Evolutionary conservation across 2,329 filamentous ascomycete genomes (phyloP).

Genomic region (Neofusicoccum ribis): DNA sequence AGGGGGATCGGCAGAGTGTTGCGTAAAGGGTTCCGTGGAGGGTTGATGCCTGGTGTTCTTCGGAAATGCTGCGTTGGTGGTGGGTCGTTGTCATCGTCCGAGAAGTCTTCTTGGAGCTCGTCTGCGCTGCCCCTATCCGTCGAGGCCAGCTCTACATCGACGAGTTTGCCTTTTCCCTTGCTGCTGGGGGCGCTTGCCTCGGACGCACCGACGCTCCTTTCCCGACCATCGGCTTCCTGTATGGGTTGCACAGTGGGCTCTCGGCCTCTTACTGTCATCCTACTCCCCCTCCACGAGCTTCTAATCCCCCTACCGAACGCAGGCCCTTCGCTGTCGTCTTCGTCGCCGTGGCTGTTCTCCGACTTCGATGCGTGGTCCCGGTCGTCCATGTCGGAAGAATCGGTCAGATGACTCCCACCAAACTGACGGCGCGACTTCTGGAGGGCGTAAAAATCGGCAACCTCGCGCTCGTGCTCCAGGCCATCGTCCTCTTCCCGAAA

Average conservation of each 20-base stretch:
- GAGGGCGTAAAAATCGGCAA: constrained; percentile 90
- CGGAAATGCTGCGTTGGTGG: constrained; percentile 60
- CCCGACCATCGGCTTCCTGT: constrained; percentile 39
- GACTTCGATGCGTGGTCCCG: constrained; percentile 52
- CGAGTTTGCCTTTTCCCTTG: constrained; percentile 68
- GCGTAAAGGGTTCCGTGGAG: constrained; percentile 43
- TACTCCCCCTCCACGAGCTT: constrained; percentile 58
- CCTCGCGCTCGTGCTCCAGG: constrained; percentile 83
- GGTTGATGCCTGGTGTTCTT: constrained; percentile 43
- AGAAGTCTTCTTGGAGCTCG: constrained; percentile 45
- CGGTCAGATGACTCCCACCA: constrained; percentile 76
- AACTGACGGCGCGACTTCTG: constrained; percentile 88
- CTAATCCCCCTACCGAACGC: constrained; percentile 52
- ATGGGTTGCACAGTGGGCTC: constrained; percentile 36
- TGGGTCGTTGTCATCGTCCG: constrained; percentile 43
- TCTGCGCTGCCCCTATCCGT: constrained; percentile 48
- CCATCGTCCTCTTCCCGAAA: constrained; percentile 93
- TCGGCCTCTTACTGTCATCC: constrained; percentile 39
- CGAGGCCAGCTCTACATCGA: constrained; percentile 81
- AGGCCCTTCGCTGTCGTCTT: constrained; percentile 34
- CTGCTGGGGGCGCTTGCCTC: constrained; percentile 46
- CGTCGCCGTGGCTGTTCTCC: constrained; percentile 49
- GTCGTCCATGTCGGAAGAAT: constrained; percentile 81
- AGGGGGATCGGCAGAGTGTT: constrained; percentile 44
- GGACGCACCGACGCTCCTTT: constrained; percentile 40